Evolutionary conservation across 805 yeast genomes (phyloP).

Genomic region (Candida germanica): DNA sequence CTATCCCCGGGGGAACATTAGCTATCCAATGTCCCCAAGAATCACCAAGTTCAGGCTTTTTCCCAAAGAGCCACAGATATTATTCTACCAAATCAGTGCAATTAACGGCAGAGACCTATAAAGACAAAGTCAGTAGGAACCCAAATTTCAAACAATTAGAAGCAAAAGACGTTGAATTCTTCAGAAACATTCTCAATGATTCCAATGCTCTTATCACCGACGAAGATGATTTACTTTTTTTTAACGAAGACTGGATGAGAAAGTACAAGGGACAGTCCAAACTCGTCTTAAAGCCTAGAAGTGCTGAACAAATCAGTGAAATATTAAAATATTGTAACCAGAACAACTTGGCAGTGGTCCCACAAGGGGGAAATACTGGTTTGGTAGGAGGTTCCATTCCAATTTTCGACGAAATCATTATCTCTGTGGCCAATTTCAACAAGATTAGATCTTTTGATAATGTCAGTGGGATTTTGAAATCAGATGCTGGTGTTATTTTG

Average conservation of each 20-base stretch:
- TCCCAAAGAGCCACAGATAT: background rate
- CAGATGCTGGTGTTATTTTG: conserved; percentile 87
- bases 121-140: conserved; percentile 51
- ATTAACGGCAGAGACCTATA: conserved; percentile 71
- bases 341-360: conserved; percentile 76
- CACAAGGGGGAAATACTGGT: conserved; percentile 98
- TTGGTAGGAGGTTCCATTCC: conserved; percentile 94
- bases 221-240: conserved; percentile 61
- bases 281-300: conserved; percentile 77
- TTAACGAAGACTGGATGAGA: conserved; percentile 92
- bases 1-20: too few species aligned
- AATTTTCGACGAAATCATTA: conserved; percentile 82
- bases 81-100: conserved; percentile 29
- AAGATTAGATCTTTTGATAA: conserved; percentile 77
- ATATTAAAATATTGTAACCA: conserved; percentile 81
- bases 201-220: conserved; percentile 51
- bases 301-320: conserved; percentile 70
- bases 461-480: conserved; percentile 79
- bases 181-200: conserved; percentile 55
- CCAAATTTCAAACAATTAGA: conserved; percentile 50
- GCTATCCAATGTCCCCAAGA: too few species aligned
- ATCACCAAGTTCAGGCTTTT: too few species aligned
- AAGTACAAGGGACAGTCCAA: conserved; percentile 87
- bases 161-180: conserved; percentile 55
- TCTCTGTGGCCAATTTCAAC: conserved; percentile 69